These are phyloP conservation scores for Starmerella etchellsii DNA, from an alignment of 805 yeast genomes.

Conservation along the genomic window DNA sequence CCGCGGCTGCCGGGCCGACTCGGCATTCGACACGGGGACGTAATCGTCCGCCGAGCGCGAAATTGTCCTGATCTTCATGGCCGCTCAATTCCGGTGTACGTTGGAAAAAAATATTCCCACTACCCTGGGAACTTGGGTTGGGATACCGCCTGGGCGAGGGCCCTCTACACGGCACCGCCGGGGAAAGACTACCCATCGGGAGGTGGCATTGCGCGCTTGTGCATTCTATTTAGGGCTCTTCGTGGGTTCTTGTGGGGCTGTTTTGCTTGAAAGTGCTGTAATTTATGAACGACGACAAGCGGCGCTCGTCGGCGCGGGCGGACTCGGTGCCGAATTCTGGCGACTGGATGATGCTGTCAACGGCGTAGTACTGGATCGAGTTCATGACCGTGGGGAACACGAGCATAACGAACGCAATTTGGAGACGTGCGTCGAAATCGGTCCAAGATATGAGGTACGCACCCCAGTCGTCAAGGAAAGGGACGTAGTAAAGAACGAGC, in stretches of 20 bases:
- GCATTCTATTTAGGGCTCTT: too few species aligned
- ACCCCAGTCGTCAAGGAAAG: conserved; percentile 57
- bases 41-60: conserved; percentile 83
- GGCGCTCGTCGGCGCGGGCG: background rate
- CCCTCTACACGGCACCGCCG: too few species aligned
- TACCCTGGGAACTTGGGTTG: background rate
- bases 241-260: too few species aligned
- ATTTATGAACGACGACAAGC: too few species aligned
- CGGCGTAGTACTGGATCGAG: conserved; percentile 40
- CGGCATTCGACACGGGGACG: conserved; percentile 83
- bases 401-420: conserved; percentile 77
- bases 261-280: too few species aligned
- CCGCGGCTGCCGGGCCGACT: conserved; percentile 74
- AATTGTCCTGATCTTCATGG: conserved; percentile 70
- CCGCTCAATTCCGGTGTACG: background rate
- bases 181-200: too few species aligned
- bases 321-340: conserved; percentile 27
- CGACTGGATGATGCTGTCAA: conserved; percentile 48
- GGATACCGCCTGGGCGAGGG: too few species aligned
- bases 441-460: conserved; percentile 74
- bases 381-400: conserved; percentile 34
- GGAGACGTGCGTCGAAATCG: conserved; percentile 56
- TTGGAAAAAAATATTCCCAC: background rate
- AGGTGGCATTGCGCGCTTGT: too few species aligned
- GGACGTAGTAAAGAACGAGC: conserved; percentile 45